phyloP scores from a whole-genome alignment of 331 rosid genomes.

The Malus hybrid region DNA sequence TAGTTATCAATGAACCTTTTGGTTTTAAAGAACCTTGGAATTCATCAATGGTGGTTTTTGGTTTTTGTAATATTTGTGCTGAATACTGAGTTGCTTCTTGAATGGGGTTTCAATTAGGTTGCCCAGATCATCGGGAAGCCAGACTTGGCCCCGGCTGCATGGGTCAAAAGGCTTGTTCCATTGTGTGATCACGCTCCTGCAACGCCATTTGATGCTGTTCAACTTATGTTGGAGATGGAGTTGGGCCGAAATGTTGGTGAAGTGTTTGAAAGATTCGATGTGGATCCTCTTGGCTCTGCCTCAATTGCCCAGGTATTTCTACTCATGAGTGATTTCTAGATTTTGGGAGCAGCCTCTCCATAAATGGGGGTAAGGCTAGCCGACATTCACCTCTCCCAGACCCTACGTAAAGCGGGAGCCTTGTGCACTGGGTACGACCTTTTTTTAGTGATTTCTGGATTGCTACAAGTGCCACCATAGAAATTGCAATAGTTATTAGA shows the following conservation, averaged over 20 bases:
- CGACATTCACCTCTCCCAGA: no score
- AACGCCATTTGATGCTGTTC: slow-evolving; percentile 57
- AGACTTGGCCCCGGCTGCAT: slow-evolving; percentile 83
- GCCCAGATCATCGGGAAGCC: slow-evolving; percentile 99
- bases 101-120: slow-evolving; percentile 38
- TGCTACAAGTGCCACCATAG: background rate
- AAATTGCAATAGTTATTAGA: background rate
- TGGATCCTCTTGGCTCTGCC: slow-evolving; percentile 86
- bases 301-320: slow-evolving; percentile 86
- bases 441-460: background rate
- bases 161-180: slow-evolving; percentile 92
- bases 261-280: slow-evolving; percentile 63
- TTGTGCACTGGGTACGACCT: no score
- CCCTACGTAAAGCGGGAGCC: no score
- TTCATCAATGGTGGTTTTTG: background rate
- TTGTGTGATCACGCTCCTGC: slow-evolving; percentile 83
- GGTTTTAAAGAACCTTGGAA: background rate
- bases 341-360: no score
- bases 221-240: slow-evolving; percentile 66
- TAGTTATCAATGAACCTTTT: background rate
- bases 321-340: background rate
- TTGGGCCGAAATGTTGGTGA: slow-evolving; percentile 51
- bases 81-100: slow-evolving; percentile 11
- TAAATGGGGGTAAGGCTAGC: no score
- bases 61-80: background rate